Evolutionary conservation across 495 filamentous ascomycete genomes (phyloP).

Genomic region (Xylaria castorea): DNA sequence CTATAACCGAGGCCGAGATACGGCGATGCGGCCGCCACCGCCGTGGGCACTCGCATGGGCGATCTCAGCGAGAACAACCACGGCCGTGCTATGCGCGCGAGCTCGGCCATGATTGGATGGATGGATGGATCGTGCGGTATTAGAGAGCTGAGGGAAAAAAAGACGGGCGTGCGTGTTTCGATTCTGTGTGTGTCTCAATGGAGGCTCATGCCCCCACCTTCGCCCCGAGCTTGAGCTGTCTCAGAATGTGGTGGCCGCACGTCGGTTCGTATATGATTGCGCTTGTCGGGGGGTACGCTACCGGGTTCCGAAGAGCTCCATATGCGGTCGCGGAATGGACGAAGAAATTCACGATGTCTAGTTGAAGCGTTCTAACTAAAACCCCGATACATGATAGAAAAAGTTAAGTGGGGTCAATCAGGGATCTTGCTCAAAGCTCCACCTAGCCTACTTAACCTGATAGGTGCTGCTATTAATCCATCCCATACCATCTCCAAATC

Average conservation of each 20-base stretch:
- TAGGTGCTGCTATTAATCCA: not conserved
- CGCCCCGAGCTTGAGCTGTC: not conserved
- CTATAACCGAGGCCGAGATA: slow-evolving; percentile 8
- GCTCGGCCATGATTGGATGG: slow-evolving; percentile 22
- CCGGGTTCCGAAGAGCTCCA: not conserved
- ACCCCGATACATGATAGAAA: not conserved
- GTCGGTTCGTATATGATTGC: not conserved
- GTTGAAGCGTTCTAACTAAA: slow-evolving; percentile 15
- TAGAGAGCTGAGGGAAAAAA: not conserved
- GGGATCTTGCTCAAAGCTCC: not conserved
- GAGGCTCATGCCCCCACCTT: slow-evolving; percentile 21
- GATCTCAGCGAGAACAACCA: slow-evolving; percentile 19
- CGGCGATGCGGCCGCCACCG: not conserved
- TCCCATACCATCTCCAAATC: not conserved
- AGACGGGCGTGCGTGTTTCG: not conserved
- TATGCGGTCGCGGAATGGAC: slow-evolving; percentile 17
- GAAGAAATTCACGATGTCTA: slow-evolving; percentile 1
- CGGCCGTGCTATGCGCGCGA: slow-evolving; percentile 24
- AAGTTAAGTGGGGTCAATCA: slow-evolving; percentile 20
- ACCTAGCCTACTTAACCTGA: not conserved
- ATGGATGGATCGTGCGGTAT: not conserved
- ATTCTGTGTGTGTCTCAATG: not conserved
- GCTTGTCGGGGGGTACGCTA: not conserved
- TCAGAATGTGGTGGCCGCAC: not conserved
- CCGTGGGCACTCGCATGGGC: not conserved